Evolutionary conservation across 176 grass and related monocot genomes (phyloP), one percentile per base, ranked within the genome.

Genomic region (Otatea glauca): DNA sequence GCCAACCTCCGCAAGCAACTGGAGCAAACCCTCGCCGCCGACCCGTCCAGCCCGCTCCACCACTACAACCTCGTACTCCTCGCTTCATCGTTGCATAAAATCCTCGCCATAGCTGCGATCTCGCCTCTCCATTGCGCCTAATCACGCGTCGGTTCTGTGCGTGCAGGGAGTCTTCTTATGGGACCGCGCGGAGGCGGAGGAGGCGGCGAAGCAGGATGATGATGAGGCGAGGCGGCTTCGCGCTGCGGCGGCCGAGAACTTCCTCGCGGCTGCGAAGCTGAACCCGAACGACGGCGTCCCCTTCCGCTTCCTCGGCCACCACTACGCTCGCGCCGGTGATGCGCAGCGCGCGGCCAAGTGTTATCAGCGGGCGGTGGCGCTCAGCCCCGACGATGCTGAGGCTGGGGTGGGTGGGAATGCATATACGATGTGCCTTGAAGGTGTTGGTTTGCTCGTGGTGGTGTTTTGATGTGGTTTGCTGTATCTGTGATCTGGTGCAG

Each of bases 251-350:
- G 89, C 89, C 15, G 93, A 95, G 80, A 88, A 88, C 81, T 93
- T 98, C 90, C 80, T 98, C 72, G 87, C 91, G 0, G 77, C 89
- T 15, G 96, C 96, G 54, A 98, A 98, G 89, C 68, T 98, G 24
- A 93, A 98, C 73, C 96, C 91, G 17, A 93, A 90, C 47, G 87
- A 98, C 65, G 87, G 90, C 43, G 73, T 21, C 18, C 84, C 91
- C 5, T 95, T 98, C 84, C 85, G 92, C 65, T 89, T 89, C 84
- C 93, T 98, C 1, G 93, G 93, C 63, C 88, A 93, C 69, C 92
- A 92, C 83, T 95, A 95, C 38, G 70, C 79, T 0, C 86, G 45
- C 25, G 72, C 90, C 11, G 81, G 78, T 0, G 91, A 95, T 44
- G 80, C 79, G 37, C 91, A 89, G 88, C 82, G 96, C 41, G 91